Evolutionary conservation across 2,329 filamentous ascomycete genomes (phyloP), one percentile per base, ranked within the genome.

Genomic region (Colletotrichum ledebouriae): DNA sequence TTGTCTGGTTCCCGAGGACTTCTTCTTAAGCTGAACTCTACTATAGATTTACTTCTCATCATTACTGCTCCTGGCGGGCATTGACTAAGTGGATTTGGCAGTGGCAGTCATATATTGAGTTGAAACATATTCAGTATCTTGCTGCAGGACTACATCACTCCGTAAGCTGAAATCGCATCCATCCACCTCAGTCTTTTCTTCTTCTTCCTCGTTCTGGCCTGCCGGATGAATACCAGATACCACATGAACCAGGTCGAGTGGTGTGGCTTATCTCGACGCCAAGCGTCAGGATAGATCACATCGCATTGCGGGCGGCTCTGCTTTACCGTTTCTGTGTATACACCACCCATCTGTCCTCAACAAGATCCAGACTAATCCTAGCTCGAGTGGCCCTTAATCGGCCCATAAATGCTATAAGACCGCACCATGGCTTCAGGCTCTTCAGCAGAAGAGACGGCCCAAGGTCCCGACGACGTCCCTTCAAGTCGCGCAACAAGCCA

Each of bases 371-470:
- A 5, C 37, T 39, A 39, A 39, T 6, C 10, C 4, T 39, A 12
- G 37, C 13, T 39, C 11, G 13, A 15, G 3, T 39, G 37, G 37
- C 13, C 37, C 37, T 39, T 15, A 33, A n/a, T 17, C 7, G 37
- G 22, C 15, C 12, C 15, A 13, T 34, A 6, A 22, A 20, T 12
- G n/a, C 52, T 15, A 17, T 6, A 20, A 41, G 11, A 22, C 20
- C 6, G 44, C 13, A 13, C 44, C 9, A 50, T 59, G 57, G 20
- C 44, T 20, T 34, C 33, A 20, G 20, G 22, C 15, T 11, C 41
- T 25, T 13, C 10, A n/a, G 49, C 29, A 20, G 34, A 58, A 41
- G 60, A 63, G 20, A 42, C 17, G 17, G 44, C 33, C 15, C 53
- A 44, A 5, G 11, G 44, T 3, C 25, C 17, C 22, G 55, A 44